These are phyloP conservation scores for Vitis hybrid DNA, from an alignment of 177 flowering plant species.

Conservation along the genomic window DNA sequence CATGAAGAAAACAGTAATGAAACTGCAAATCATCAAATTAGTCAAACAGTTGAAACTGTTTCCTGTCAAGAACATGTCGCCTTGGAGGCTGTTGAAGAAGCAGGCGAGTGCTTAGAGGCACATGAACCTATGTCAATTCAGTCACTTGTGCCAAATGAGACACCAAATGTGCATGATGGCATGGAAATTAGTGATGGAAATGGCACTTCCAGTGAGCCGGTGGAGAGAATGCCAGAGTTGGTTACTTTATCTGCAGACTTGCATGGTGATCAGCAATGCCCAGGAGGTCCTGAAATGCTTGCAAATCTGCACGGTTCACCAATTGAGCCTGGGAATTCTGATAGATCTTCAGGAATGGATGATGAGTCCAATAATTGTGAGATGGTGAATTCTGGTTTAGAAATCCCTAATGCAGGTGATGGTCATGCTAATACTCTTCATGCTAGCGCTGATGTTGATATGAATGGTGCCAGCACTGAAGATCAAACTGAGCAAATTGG, in stretches of 20 bases:
- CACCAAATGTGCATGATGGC: constrained; percentile 35
- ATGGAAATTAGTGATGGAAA: constrained; percentile 62
- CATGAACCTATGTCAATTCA: constrained; percentile 36
- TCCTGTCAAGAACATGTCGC: constrained; percentile 26
- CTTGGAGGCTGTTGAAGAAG: constrained; percentile 30
- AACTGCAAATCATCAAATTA: constrained; percentile 25
- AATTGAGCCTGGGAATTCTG: constrained; percentile 24
- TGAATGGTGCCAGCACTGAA: constrained; percentile 49
- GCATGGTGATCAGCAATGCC: constrained; percentile 22
- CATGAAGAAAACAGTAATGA: constrained; percentile 28
- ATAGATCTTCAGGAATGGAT: constrained; percentile 36
- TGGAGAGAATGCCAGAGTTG: constrained; percentile 31
- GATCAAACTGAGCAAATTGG: constrained; percentile 36
- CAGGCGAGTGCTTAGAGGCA: constrained; percentile 26
- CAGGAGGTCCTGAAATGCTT: constrained; percentile 17
- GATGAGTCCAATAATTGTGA: constrained; percentile 36
- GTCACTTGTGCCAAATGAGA: constrained; percentile 23
- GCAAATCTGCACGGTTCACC: constrained; percentile 24
- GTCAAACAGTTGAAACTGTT: constrained; percentile 31
- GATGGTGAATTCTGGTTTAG: constrained; percentile 30
- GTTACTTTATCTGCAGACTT: constrained; percentile 25
- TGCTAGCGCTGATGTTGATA: constrained; percentile 59
- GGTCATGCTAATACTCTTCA: constrained; percentile 31
- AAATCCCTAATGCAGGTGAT: constrained; percentile 37
- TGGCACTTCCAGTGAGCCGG: constrained; percentile 25